A percentile compares a stretch with the other conserved stretches of the same genome.
phyloP scores from a whole-genome alignment of 106 monocot species.

The Phalaenopsis aphrodite region DNA sequence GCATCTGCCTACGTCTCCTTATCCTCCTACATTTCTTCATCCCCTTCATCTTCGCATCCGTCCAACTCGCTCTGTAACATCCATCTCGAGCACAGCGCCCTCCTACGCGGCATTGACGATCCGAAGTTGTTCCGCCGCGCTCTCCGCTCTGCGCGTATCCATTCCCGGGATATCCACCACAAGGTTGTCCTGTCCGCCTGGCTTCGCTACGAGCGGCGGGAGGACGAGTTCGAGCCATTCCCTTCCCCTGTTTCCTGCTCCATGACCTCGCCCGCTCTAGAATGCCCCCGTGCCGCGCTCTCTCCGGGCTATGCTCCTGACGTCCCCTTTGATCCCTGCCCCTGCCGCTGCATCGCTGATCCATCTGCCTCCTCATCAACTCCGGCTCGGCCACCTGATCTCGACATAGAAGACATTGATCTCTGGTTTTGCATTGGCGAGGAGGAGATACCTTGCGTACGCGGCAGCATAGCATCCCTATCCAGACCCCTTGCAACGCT shows the following conservation, averaged over 20 bases:
- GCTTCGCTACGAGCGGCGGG: constrained; percentile 86
- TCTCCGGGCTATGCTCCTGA: constrained; percentile 25
- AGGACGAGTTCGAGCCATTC: constrained; percentile 50
- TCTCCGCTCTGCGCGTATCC: constrained; percentile 65
- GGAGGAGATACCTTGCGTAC: constrained; percentile 68
- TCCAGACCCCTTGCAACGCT: constrained; percentile 64
- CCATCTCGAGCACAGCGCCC: constrained; percentile 6
- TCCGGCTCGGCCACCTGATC: not conserved
- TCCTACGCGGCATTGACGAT: constrained; percentile 42
- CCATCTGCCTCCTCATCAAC: not conserved
- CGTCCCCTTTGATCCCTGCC: constrained; percentile 33
- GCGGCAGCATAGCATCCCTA: constrained; percentile 56
- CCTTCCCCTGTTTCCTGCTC: constrained; percentile 25
- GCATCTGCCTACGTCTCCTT: constrained; percentile 45
- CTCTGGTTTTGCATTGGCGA: constrained; percentile 75
- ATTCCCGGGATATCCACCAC: constrained; percentile 70
- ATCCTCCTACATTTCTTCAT: not conserved
- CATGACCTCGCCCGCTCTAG: constrained; percentile 45
- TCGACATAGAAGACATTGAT: constrained; percentile 33
- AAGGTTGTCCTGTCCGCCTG: constrained; percentile 83
- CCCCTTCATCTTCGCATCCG: not conserved
- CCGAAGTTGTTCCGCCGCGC: constrained; percentile 51
- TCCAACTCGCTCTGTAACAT: constrained; percentile 4
- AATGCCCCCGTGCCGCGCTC: constrained; percentile 76
- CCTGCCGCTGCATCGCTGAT: constrained; percentile 28